Percentiles rank a stretch among this genome's conserved stretches.
phyloP scores from a whole-genome alignment of 139 green algal genomes.

The Picochlorum sp. region DNA sequence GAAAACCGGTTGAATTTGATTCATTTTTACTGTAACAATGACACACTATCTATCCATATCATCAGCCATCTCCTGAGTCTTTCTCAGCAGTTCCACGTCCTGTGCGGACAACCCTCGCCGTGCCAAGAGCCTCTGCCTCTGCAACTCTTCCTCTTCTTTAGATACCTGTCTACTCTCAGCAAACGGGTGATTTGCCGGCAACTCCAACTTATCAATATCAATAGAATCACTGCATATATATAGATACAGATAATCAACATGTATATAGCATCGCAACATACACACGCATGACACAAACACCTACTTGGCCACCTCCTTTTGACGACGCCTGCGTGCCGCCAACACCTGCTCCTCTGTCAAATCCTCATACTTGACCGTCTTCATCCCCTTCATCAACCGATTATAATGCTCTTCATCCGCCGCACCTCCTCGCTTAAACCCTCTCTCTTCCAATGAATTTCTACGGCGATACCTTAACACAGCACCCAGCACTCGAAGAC shows the following conservation, averaged over 20 bases:
- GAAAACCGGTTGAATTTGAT: background rate
- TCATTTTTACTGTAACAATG: no score
- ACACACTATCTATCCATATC: slow-evolving; percentile 8
- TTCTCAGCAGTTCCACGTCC: slow-evolving; percentile 24
- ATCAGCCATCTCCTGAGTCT: slow-evolving; percentile 24
- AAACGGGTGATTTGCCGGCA: slow-evolving; percentile 78
- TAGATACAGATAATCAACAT: background rate
- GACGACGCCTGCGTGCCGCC: slow-evolving; percentile 46
- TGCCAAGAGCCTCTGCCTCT: slow-evolving; percentile 17
- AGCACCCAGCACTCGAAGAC: slow-evolving; percentile 5
- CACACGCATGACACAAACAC: background rate
- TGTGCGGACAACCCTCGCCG: slow-evolving; percentile 30
- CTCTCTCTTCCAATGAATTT: slow-evolving; percentile 4
- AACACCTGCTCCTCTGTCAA: slow-evolving; percentile 53
- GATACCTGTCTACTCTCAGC: slow-evolving; percentile 52
- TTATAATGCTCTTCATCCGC: slow-evolving; percentile 13
- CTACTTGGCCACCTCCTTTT: slow-evolving; percentile 15
- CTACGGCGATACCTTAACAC: background rate
- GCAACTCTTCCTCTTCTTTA: slow-evolving; percentile 37
- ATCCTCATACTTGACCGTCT: slow-evolving; percentile 52
- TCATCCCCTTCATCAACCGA: slow-evolving; percentile 57
- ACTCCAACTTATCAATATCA: slow-evolving; percentile 55
- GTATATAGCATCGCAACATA: background rate
- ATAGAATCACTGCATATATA: slow-evolving; percentile 9
- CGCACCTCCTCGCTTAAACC: slow-evolving; percentile 1